Conservation (phyloP, 1,284 basidiomycete genomes). For the Ganoderma boninense region DNA sequence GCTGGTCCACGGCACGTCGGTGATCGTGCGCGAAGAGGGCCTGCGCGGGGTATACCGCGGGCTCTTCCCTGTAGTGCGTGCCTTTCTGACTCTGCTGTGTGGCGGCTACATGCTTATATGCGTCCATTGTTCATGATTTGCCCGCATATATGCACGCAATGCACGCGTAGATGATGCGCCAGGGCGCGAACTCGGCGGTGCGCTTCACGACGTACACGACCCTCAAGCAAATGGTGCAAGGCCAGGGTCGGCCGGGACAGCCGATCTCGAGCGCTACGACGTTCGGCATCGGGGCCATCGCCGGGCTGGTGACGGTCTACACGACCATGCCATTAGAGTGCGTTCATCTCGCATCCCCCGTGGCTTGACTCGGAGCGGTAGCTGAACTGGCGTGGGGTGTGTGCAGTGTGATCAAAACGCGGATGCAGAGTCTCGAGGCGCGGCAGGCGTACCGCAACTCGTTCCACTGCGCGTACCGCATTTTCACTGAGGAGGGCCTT, state of each 20-base stretch:
- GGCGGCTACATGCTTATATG: background rate
- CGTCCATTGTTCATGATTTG: background rate
- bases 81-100: background rate
- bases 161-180: conserved; percentile 85
- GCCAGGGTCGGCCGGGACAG: conserved; percentile 84
- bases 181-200: conserved; percentile 97
- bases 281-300: conserved; percentile 93
- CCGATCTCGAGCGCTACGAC: conserved; percentile 89
- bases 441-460: conserved; percentile 88
- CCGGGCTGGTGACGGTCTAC: conserved; percentile 96
- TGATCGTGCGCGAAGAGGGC: conserved; percentile 89
- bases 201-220: conserved; percentile 97
- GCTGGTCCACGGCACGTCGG: conserved; percentile 85
- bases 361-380: background rate
- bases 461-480: conserved; percentile 93
- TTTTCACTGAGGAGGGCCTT: conserved; percentile 90
- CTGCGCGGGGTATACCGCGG: conserved; percentile 89
- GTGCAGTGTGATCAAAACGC: conserved; percentile 93
- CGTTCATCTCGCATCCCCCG: conserved; percentile 41
- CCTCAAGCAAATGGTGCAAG: conserved; percentile 92
- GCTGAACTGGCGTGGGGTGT: background rate
- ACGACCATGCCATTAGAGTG: conserved; percentile 94
- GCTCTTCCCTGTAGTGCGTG: conserved; percentile 89
- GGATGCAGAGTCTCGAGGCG: conserved; percentile 95
- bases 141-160: conserved; percentile 43